These are phyloP conservation scores for Ophiostoma quercus DNA, from an alignment of 2,329 filamentous ascomycete species.

Conservation along the genomic window DNA sequence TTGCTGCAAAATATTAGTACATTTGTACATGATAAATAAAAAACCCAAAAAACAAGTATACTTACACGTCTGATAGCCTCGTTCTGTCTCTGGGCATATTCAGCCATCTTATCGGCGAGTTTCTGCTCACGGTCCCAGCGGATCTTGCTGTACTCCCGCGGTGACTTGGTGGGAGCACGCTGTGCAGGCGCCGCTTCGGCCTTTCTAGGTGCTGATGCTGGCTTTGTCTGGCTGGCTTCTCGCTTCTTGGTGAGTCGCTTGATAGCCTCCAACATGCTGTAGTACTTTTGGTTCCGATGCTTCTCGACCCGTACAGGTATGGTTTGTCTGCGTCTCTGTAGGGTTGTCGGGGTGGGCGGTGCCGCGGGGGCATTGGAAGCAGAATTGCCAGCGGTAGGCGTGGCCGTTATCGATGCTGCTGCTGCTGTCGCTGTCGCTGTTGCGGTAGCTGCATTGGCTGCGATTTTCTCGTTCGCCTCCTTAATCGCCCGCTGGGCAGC, in stretches of 20 bases:
- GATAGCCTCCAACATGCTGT: slow-evolving; percentile 90
- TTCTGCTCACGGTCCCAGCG: slow-evolving; percentile 80
- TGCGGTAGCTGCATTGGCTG: slow-evolving; percentile 30
- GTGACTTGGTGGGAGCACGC: slow-evolving; percentile 60
- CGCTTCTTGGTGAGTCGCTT: slow-evolving; percentile 91
- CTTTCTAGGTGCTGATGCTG: slow-evolving; percentile 83
- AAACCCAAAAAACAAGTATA: not conserved
- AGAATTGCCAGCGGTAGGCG: slow-evolving; percentile 14
- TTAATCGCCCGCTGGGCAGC: slow-evolving; percentile 51
- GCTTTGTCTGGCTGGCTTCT: slow-evolving; percentile 78
- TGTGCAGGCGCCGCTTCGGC: slow-evolving; percentile 51
- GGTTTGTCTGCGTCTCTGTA: slow-evolving; percentile 62
- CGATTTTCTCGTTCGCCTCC: slow-evolving; percentile 49
- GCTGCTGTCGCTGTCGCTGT: slow-evolving; percentile 32
- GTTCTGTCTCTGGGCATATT: slow-evolving; percentile 56
- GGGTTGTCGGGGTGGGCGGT: slow-evolving; percentile 39
- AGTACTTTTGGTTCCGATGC: slow-evolving; percentile 76
- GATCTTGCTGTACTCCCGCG: slow-evolving; percentile 83
- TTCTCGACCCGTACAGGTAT: slow-evolving; percentile 81
- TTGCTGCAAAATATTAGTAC: slow-evolving; percentile 28
- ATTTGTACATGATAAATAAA: not conserved
- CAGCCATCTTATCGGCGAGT: slow-evolving; percentile 54
- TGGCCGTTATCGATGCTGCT: slow-evolving; percentile 28
- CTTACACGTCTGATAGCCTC: slow-evolving; percentile 47
- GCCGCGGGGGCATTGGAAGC: slow-evolving; percentile 28